Evolutionary conservation across 306 rosid species (phyloP), one percentile per base, ranked within the genome.

Genomic region (Cucurbita moschata): DNA sequence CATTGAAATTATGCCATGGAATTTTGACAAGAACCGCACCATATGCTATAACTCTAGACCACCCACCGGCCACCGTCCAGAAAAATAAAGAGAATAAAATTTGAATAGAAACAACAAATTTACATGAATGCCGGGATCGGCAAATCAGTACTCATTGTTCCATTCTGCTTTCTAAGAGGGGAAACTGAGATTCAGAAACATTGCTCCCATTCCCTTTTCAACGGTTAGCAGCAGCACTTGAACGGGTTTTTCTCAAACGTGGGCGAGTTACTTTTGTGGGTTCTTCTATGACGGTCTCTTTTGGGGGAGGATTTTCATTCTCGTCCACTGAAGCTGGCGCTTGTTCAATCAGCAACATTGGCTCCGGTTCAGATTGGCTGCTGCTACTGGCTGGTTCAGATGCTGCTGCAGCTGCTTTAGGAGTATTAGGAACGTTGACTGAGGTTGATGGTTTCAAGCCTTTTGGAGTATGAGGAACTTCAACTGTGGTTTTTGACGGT

Each of bases 21-120:
- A 70, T 70, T 70, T 50, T 16, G 74, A 70, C 60, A 49, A 69
- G 14, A 43, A 44, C 57, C 12, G 47, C 74, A 30, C 5, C 46
- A 70, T 15, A 7, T 14, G 18, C 47, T 21, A 39, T 21, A 39
- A 0, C 35, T 19, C 72, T 43, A 66, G 39, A 70, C 44, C 74
- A 61, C 73, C 44, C 74, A 61, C 73, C 66, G 23, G 74, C 77
- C 69, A 64, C 49, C 56, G 52, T 46, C 61, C 61, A 61, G 72
- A 76, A 26, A 79, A 83, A 81, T 69, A 73, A 81, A 81, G 85
- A 75, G 84, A 86, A 79, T 86, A 82, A 73, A 85, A 82, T 77
- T 52, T 77, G 79, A 76, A 73, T 73, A 76, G 55, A 64, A 30
- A 64, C 74, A 78, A 75, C 77, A 80, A 78, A 89, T 92, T 87